A percentile compares a stretch with the other conserved stretches of the same genome.
These are phyloP conservation scores for Aspergillus fumigatus DNA, from an alignment of 2,329 filamentous ascomycete species.

Conservation along the genomic window DNA sequence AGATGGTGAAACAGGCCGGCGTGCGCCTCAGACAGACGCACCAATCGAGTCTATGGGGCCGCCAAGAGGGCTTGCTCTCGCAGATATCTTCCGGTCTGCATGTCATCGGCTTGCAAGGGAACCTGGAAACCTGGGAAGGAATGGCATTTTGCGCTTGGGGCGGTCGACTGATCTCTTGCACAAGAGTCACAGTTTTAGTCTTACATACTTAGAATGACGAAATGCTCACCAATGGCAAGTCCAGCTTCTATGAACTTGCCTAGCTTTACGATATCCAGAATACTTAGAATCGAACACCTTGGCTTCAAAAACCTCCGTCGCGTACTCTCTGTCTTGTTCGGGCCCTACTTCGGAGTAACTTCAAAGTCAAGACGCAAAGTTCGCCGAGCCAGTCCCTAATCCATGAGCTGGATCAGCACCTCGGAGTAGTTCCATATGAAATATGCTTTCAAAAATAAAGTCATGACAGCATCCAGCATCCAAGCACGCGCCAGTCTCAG, in stretches of 20 bases:
- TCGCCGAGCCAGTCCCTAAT: not conserved
- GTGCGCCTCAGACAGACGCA: not conserved
- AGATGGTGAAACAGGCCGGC: constrained; percentile 24
- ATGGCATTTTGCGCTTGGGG: not conserved
- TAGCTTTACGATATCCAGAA: not conserved
- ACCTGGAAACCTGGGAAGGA: not conserved
- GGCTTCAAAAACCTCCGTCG: not conserved
- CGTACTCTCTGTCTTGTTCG: not conserved
- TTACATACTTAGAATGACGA: no score
- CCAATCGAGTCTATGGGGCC: not conserved
- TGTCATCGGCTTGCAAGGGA: not conserved
- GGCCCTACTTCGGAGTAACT: not conserved
- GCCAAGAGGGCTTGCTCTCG: not conserved
- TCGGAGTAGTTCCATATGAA: no score
- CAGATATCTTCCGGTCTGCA: not conserved
- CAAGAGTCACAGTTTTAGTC: no score
- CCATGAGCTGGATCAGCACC: not conserved
- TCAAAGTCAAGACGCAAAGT: not conserved
- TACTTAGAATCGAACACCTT: not conserved
- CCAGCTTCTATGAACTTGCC: not conserved
- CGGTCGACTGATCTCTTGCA: not conserved
- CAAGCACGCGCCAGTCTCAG: not conserved
- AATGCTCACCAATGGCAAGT: no score
- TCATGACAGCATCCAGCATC: not conserved
- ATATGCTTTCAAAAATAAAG: no score